Conservation (phyloP, 1,284 basidiomycete species). For the Moesziomyces globuligerus region DNA sequence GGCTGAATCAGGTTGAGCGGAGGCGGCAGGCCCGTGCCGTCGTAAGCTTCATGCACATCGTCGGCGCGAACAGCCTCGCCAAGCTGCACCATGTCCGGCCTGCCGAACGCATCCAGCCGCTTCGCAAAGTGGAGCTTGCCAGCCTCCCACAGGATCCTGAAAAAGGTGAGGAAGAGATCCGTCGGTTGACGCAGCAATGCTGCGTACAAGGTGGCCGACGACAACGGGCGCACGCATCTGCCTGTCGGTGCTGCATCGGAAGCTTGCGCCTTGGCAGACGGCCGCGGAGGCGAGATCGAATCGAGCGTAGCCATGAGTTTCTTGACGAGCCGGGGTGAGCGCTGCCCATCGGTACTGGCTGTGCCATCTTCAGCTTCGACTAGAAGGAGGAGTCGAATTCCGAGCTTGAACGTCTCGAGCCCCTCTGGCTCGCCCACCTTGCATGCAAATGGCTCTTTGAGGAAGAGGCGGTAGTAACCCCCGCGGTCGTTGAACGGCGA, state of each 20-base stretch:
- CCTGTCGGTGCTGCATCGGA: neutral
- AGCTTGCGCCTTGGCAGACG: neutral
- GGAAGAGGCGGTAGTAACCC: slow-evolving; percentile 74
- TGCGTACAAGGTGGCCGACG: slow-evolving; percentile 69
- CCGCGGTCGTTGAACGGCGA: slow-evolving; percentile 82
- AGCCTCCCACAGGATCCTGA: slow-evolving; percentile 77
- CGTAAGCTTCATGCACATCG: neutral
- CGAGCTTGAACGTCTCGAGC: slow-evolving; percentile 16
- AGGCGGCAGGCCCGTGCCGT: slow-evolving; percentile 38
- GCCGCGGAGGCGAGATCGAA: slow-evolving; percentile 66
- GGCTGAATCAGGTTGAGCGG: slow-evolving; percentile 42
- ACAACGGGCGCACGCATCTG: slow-evolving; percentile 68
- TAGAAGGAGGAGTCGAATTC: slow-evolving; percentile 48
- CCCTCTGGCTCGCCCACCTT: neutral
- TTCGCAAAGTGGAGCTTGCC: slow-evolving; percentile 76
- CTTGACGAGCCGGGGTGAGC: slow-evolving; percentile 39
- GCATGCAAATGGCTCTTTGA: slow-evolving; percentile 40
- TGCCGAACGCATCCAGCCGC: slow-evolving; percentile 74
- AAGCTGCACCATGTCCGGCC: slow-evolving; percentile 72
- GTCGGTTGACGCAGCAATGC: slow-evolving; percentile 72
- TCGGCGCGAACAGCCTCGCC: neutral
- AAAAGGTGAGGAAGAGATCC: slow-evolving; percentile 73
- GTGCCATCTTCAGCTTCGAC: slow-evolving; percentile 20
- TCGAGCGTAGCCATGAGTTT: slow-evolving; percentile 72
- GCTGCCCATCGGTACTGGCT: too few species aligned